These are phyloP conservation scores for Taxillus chinensis DNA, from an alignment of 164 flowering plant species.

Conservation along the genomic window DNA sequence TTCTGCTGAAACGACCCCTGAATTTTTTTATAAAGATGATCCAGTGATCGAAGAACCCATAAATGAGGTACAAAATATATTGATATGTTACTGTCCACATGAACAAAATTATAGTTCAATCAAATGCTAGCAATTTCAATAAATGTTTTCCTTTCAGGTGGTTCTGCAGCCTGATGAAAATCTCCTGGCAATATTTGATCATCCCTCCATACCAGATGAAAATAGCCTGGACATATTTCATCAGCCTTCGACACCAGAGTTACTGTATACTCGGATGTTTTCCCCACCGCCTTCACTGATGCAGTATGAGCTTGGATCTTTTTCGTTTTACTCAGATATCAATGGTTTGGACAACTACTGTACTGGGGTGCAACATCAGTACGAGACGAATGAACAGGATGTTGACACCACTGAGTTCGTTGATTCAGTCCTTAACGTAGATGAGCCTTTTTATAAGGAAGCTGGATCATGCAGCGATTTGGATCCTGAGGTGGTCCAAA, in stretches of 20 bases:
- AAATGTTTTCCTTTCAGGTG: not conserved
- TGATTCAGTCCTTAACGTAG: not conserved
- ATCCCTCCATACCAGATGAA: too few relatives aligned
- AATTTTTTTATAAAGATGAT: too few relatives aligned
- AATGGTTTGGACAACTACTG: constrained; percentile 5
- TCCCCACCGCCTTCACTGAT: constrained; percentile 19
- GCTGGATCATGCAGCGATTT: constrained; percentile 25
- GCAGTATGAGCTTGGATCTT: constrained; percentile 18
- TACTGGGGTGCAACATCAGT: not conserved
- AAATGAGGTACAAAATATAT: constrained; percentile 23
- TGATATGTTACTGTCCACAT: too few relatives aligned
- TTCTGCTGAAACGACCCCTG: not conserved
- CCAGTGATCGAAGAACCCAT: too few relatives aligned
- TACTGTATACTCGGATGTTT: constrained; percentile 12
- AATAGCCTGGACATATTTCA: too few relatives aligned
- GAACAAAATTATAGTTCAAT: not conserved
- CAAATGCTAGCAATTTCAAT: not conserved
- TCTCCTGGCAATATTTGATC: not conserved
- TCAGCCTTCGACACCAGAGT: constrained; percentile 9
- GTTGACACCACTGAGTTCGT: not conserved
- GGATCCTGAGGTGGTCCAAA: constrained; percentile 19
- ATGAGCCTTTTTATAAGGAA: constrained; percentile 6
- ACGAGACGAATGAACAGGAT: not conserved
- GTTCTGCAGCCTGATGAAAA: not conserved
- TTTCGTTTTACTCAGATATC: constrained; percentile 15